Evolutionary conservation across 441 rosid genomes (phyloP).

Genomic region (Capsella rubella): DNA sequence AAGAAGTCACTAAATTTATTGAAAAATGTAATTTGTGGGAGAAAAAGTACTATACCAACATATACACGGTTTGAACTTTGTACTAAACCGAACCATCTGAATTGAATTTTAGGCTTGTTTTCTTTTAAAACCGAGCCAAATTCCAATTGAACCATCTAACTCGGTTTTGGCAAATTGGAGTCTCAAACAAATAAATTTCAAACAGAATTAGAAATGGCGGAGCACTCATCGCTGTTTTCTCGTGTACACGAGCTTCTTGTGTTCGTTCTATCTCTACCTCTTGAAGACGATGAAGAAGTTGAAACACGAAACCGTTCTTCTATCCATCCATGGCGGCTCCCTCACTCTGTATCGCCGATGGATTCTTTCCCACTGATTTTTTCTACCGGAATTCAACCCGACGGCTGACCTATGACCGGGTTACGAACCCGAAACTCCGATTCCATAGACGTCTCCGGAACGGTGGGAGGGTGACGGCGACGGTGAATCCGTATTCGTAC

Average conservation of each 20-base stretch:
- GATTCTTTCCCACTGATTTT: conserved; percentile 19
- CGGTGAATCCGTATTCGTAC: conserved; percentile 39
- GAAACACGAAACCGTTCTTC: conserved; percentile 8
- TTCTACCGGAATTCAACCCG: conserved; percentile 9
- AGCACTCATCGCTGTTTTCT: conserved; percentile 31
- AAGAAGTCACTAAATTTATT: too few relatives aligned
- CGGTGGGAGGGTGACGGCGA: background rate
- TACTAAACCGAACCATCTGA: background rate
- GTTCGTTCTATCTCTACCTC: background rate
- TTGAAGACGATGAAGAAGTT: conserved; percentile 31
- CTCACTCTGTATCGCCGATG: conserved; percentile 33
- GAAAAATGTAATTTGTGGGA: background rate
- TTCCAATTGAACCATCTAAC: background rate
- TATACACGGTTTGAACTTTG: background rate
- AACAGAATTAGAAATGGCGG: conserved; percentile 32
- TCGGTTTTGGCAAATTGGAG: background rate
- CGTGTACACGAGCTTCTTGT: conserved; percentile 35
- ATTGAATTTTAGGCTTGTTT: background rate
- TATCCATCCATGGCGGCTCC: conserved; percentile 36
- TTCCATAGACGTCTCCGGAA: background rate
- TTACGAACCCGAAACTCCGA: background rate
- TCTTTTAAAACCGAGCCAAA: background rate
- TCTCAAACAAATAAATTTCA: background rate
- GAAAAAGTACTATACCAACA: background rate
- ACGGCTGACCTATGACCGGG: background rate